Evolutionary conservation across 306 rosid species (phyloP).

Genomic region (Gastrolobium bilobum): DNA sequence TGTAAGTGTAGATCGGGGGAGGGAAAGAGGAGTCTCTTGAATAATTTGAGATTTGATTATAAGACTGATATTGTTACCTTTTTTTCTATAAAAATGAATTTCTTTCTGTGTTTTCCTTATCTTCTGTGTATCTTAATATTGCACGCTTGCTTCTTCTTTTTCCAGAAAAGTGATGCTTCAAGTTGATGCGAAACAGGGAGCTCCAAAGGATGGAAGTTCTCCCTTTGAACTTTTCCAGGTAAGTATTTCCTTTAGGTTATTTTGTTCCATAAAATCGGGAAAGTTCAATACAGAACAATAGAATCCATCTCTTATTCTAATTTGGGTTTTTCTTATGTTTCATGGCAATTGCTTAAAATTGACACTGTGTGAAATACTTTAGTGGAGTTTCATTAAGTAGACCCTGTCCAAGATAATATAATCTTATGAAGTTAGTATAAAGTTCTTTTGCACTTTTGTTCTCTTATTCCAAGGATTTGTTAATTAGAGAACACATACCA

Average conservation of each 20-base stretch:
- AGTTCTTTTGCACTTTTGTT: background rate
- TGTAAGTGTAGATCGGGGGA: conserved; percentile 2
- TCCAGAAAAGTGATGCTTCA: conserved; percentile 83
- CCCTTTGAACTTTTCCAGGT: conserved; percentile 89
- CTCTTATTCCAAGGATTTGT: background rate
- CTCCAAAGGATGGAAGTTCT: conserved; percentile 92
- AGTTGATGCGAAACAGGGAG: conserved; percentile 93
- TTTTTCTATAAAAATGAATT: background rate
- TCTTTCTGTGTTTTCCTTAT: conserved; percentile 19
- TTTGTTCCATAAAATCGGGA: conserved; percentile 4
- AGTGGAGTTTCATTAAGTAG: conserved; percentile 1
- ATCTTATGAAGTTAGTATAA: background rate
- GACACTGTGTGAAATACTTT: background rate
- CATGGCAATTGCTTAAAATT: background rate
- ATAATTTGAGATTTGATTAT: conserved; percentile 21
- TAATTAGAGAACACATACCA: background rate
- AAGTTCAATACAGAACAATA: conserved; percentile 15
- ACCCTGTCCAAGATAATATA: background rate
- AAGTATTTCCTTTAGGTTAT: conserved; percentile 41
- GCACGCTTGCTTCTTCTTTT: conserved; percentile 35
- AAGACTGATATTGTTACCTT: conserved; percentile 26
- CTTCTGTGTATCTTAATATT: conserved; percentile 31
- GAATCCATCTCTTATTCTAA: conserved; percentile 22
- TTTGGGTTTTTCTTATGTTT: background rate
- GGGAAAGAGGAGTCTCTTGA: background rate